Conservation (phyloP, 2,329 filamentous ascomycete species). For the Xylaria sp. region DNA sequence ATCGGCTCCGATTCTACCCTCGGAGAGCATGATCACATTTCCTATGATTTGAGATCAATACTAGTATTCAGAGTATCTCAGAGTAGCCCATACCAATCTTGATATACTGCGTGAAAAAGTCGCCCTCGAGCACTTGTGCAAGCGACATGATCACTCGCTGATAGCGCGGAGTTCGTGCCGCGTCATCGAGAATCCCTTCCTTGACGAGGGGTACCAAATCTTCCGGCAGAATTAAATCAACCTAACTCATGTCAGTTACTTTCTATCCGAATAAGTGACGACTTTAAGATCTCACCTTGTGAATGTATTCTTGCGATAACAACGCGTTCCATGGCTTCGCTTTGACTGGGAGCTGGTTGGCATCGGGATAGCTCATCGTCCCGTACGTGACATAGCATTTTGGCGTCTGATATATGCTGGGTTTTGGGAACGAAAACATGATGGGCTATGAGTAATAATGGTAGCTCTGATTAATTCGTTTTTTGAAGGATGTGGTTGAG, state of each 20-base stretch:
- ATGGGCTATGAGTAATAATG: neutral
- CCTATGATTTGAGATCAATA: conserved; percentile 43
- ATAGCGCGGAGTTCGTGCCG: conserved; percentile 45
- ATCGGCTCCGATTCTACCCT: conserved; percentile 64
- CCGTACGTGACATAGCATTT: conserved; percentile 74
- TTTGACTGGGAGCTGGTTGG: conserved; percentile 63
- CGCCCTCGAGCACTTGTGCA: conserved; percentile 62
- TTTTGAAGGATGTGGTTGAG: neutral
- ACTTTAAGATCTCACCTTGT: conserved; percentile 49
- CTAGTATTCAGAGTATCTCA: neutral
- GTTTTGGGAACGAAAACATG: conserved; percentile 44
- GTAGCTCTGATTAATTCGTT: neutral
- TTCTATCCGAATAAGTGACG: neutral
- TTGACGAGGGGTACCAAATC: conserved; percentile 52
- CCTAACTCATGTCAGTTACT: conserved; percentile 34
- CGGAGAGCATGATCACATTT: conserved; percentile 76
- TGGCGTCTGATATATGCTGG: conserved; percentile 48
- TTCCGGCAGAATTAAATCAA: conserved; percentile 68
- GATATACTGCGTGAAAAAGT: conserved; percentile 80
- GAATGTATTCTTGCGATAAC: conserved; percentile 58
- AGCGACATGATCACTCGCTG: conserved; percentile 68
- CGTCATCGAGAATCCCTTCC: conserved; percentile 42
- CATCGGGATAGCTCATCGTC: conserved; percentile 63
- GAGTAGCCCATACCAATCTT: conserved; percentile 59
- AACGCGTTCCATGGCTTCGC: conserved; percentile 72